phyloP scores from a whole-genome alignment of 805 yeast species.

The Wickerhamomyces silvicola region DNA sequence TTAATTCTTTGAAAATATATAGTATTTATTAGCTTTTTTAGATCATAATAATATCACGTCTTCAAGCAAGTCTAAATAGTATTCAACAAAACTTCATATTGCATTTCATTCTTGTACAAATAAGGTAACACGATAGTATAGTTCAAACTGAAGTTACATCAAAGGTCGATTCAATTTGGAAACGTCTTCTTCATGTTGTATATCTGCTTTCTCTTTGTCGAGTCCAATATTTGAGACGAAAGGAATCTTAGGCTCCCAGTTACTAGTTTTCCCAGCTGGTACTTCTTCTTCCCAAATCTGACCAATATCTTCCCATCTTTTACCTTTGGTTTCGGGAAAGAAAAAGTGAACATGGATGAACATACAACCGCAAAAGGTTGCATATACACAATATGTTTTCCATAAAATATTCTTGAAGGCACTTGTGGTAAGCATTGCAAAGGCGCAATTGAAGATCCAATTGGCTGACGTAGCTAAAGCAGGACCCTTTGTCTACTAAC shows the following conservation, averaged over 20 bases:
- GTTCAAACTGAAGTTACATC: too few relatives aligned
- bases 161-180: too few relatives aligned
- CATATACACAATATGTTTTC: constrained; percentile 25
- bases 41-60: too few relatives aligned
- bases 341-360: constrained; percentile 20
- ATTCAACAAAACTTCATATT: too few relatives aligned
- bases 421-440: constrained; percentile 43
- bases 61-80: too few relatives aligned
- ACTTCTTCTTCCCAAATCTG: constrained; percentile 16
- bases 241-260: constrained; percentile 9
- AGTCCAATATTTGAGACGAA: constrained; percentile 3
- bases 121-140: too few relatives aligned
- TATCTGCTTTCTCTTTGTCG: background rate
- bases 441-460: constrained; percentile 23
- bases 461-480: constrained; percentile 27
- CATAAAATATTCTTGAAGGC: constrained; percentile 32
- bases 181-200: constrained; percentile 1
- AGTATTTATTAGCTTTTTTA: too few relatives aligned
- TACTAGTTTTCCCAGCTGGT: constrained; percentile 9
- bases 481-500: constrained; percentile 49
- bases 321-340: constrained; percentile 28
- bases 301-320: constrained; percentile 28
- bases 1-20: too few relatives aligned
- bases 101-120: too few relatives aligned
- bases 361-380: constrained; percentile 20